phyloP scores from a whole-genome alignment of 2,329 filamentous ascomycete species.

The Aureobasidium sp. region DNA sequence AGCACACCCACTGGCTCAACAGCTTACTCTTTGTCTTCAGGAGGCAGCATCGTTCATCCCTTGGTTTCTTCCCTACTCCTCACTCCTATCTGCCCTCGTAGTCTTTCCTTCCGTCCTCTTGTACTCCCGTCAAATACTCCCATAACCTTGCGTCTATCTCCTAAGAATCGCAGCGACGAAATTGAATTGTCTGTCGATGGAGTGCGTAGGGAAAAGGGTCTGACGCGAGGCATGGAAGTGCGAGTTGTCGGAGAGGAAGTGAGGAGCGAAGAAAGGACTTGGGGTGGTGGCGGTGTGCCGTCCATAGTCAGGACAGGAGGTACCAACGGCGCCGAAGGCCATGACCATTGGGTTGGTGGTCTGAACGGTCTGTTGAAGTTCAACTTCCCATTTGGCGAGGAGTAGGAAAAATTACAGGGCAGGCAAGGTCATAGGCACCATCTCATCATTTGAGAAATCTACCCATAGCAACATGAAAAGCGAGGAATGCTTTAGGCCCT shows the following conservation, averaged over 20 bases:
- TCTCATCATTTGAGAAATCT: no score
- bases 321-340: constrained; percentile 44
- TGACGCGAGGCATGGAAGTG: constrained; percentile 58
- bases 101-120: constrained; percentile 82
- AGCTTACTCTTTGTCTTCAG: constrained; percentile 87
- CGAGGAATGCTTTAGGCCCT: no score
- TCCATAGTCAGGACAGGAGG: constrained; percentile 67
- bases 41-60: constrained; percentile 90
- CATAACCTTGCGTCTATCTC: constrained; percentile 72
- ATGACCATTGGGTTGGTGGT: constrained; percentile 95
- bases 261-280: constrained; percentile 41
- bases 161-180: constrained; percentile 44
- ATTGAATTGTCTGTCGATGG: constrained; percentile 47
- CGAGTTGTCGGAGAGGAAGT: constrained; percentile 83
- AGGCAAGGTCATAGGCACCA: no score
- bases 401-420: neutral
- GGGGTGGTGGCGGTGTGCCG: constrained; percentile 79
- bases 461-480: no score
- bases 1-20: constrained; percentile 92
- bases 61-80: constrained; percentile 81
- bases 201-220: constrained; percentile 35
- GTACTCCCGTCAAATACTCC: constrained; percentile 82
- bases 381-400: constrained; percentile 88
- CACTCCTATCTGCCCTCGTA: constrained; percentile 89
- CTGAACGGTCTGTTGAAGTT: constrained; percentile 92